Evolutionary conservation across 148 eudicot genomes (phyloP).

Genomic region (Chenopodium quinoa): DNA sequence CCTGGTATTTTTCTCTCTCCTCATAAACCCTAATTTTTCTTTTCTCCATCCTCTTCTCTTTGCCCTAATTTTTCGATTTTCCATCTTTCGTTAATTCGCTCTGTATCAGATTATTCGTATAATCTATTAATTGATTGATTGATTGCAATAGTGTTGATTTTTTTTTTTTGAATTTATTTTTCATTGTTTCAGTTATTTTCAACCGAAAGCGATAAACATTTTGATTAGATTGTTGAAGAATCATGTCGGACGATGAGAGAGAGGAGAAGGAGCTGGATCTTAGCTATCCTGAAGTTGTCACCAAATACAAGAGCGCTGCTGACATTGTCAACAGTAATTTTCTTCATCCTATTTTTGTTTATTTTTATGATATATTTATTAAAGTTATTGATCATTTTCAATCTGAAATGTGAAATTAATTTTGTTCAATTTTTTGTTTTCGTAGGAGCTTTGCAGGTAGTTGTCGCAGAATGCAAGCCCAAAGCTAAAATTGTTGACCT

Average conservation of each 20-base stretch:
- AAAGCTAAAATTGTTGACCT: constrained; percentile 82
- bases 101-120: not conserved
- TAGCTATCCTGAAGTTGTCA: constrained; percentile 82
- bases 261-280: constrained; percentile 97
- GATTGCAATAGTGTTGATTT: not conserved
- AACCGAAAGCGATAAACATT: not conserved
- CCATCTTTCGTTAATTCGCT: not conserved
- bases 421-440: not conserved
- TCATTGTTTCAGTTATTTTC: constrained; percentile 9
- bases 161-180: not conserved
- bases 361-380: not conserved
- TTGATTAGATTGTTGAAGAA: not conserved
- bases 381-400: not conserved
- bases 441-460: constrained; percentile 86
- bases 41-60: not conserved
- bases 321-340: constrained; percentile 78
- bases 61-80: not conserved
- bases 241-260: constrained; percentile 88
- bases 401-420: not conserved
- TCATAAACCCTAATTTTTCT: constrained; percentile 22
- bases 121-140: not conserved
- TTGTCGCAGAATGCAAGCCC: constrained; percentile 78
- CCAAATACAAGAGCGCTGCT: constrained; percentile 91
- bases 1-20: not conserved
- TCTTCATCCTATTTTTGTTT: not conserved